Percentiles rank a stretch among this genome's conserved stretches.
Conservation (phyloP, 768 basidiomycete species). For the Hysterangium stoloniferum region DNA sequence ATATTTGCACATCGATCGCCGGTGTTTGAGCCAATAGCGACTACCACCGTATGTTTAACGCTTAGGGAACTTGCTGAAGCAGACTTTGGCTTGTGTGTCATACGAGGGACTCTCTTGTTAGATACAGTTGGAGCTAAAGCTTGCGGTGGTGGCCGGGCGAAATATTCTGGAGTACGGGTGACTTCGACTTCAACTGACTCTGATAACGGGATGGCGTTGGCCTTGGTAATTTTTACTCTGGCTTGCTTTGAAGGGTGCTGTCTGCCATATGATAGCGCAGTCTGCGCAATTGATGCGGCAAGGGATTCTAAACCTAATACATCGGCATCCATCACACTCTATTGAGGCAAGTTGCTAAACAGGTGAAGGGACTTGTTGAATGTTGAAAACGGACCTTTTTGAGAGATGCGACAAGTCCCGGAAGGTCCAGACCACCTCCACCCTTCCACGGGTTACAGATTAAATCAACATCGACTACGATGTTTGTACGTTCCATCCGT, state of each 20-base stretch:
- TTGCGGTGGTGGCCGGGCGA: background rate
- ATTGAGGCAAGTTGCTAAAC: background rate
- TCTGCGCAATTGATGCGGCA: background rate
- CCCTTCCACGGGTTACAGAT: background rate
- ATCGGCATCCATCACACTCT: background rate
- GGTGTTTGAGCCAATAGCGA: slow-evolving; percentile 87
- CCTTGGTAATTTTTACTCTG: background rate
- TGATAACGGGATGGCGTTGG: background rate
- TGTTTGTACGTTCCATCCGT: background rate
- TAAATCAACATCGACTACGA: background rate
- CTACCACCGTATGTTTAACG: slow-evolving; percentile 37
- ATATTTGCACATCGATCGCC: slow-evolving; percentile 84
- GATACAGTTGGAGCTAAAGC: too few species aligned
- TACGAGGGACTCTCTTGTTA: too few species aligned
- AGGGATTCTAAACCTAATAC: background rate
- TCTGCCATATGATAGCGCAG: background rate
- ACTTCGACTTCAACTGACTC: background rate
- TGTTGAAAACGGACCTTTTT: background rate
- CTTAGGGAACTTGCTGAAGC: too few species aligned
- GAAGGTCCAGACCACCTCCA: background rate
- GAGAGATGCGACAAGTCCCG: background rate
- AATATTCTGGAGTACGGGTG: background rate
- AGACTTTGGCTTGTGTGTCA: too few species aligned
- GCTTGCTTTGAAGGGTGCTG: background rate
- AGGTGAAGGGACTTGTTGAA: background rate